These are phyloP conservation scores for Penicillium taxi DNA, from an alignment of 495 filamentous ascomycete species.

Conservation along the genomic window DNA sequence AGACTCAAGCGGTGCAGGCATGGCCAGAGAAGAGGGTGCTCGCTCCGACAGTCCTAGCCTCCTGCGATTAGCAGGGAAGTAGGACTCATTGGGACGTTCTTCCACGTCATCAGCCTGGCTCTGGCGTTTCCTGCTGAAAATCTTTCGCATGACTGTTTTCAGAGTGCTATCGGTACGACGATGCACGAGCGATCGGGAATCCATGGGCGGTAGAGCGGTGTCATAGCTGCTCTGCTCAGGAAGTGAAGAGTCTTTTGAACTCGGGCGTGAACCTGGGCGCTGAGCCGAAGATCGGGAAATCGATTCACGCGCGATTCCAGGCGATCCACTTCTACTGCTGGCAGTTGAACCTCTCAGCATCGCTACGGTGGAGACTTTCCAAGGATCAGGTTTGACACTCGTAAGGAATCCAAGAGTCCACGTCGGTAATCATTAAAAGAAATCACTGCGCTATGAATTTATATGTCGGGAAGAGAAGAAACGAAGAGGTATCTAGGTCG, in stretches of 20 bases:
- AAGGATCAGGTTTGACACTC: constrained; percentile 1
- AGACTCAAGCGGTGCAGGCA: constrained; percentile 20
- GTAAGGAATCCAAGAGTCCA: constrained; percentile 1
- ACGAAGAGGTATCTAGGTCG: constrained; percentile 7
- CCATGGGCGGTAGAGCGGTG: constrained; percentile 23
- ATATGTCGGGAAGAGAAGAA: constrained; percentile 13
- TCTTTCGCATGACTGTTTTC: constrained; percentile 43
- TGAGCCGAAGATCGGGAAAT: constrained; percentile 14
- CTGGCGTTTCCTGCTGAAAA: constrained; percentile 39
- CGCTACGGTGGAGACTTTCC: background rate
- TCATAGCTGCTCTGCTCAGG: constrained; percentile 20
- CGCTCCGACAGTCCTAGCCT: background rate
- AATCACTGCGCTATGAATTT: too few relatives aligned
- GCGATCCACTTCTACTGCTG: constrained; percentile 19
- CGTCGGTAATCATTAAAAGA: constrained; percentile 15
- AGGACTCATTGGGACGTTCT: constrained; percentile 16
- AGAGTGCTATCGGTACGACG: constrained; percentile 39
- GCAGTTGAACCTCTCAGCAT: constrained; percentile 20
- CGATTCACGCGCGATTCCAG: constrained; percentile 7
- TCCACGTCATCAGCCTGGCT: constrained; percentile 31
- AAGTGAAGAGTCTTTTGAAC: too few relatives aligned
- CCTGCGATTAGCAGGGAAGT: constrained; percentile 1
- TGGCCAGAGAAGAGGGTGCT: constrained; percentile 11
- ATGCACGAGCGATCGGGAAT: constrained; percentile 13
- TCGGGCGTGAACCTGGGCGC: constrained; percentile 14